A percentile compares a stretch with the other conserved stretches of the same genome.
Evolutionary conservation across 1,284 basidiomycete species (phyloP).

Genomic region (Heterobasidion annosum): DNA sequence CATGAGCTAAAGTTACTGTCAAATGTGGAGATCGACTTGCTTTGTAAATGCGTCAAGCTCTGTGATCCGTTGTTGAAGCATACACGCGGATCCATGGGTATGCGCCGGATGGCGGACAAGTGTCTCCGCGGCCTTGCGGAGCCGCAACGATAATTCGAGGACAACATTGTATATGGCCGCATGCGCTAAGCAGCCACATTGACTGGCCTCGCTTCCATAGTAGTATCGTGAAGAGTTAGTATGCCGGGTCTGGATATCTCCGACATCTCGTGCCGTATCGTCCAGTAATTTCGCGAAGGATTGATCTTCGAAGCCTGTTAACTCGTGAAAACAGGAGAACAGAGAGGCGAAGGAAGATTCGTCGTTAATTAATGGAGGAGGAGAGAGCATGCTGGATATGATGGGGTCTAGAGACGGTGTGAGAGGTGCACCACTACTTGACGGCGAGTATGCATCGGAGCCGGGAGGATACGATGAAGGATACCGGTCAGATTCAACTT

Average conservation of each 20-base stretch:
- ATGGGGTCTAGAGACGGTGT: background rate
- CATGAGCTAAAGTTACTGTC: background rate
- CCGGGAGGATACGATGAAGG: background rate
- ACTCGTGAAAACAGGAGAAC: constrained; percentile 4
- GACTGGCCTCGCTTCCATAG: constrained; percentile 17
- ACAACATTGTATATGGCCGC: constrained; percentile 41
- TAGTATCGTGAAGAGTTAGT: constrained; percentile 4
- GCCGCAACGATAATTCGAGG: constrained; percentile 51
- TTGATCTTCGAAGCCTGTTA: constrained; percentile 1
- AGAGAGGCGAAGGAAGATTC: constrained; percentile 2
- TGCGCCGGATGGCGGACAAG: constrained; percentile 44
- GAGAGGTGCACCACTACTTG: background rate
- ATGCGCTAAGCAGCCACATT: constrained; percentile 53
- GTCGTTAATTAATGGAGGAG: background rate
- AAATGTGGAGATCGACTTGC: constrained; percentile 27
- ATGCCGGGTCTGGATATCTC: background rate
- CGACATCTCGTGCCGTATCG: constrained; percentile 7
- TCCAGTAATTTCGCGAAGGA: constrained; percentile 11
- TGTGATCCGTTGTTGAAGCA: constrained; percentile 40
- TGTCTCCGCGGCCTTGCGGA: constrained; percentile 48
- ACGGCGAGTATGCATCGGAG: background rate
- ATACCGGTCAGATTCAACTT: background rate
- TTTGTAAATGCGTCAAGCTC: constrained; percentile 49
- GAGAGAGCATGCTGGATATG: background rate
- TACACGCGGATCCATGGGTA: constrained; percentile 32